A percentile compares a stretch with the other conserved stretches of the same genome.
These are phyloP conservation scores for Dictyostelium firmibasis DNA, from an alignment of 78 protist genomes.

Conservation along the genomic window DNA sequence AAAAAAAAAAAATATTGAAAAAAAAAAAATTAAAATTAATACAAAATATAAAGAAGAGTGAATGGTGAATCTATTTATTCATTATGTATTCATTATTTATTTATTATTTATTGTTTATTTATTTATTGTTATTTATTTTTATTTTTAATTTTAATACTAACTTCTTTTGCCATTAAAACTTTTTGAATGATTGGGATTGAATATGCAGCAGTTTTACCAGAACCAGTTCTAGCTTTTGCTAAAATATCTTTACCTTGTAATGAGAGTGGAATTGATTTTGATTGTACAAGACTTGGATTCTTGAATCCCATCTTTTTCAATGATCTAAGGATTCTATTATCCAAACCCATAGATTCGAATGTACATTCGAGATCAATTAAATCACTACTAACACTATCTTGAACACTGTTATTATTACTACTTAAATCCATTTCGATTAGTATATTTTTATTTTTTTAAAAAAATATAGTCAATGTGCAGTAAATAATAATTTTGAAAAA, in stretches of 20 bases:
- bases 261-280: constrained; percentile 67
- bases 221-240: constrained; percentile 89
- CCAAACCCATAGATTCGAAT: constrained; percentile 79
- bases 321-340: constrained; percentile 62
- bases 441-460: background rate
- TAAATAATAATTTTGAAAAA: background rate
- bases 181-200: constrained; percentile 84
- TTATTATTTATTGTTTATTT: too few species aligned
- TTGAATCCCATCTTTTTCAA: constrained; percentile 75
- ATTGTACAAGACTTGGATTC: constrained; percentile 81
- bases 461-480: background rate
- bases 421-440: background rate
- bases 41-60: too few species aligned
- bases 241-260: constrained; percentile 89
- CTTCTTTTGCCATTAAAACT: constrained; percentile 68
- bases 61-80: too few species aligned
- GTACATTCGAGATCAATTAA: constrained; percentile 50
- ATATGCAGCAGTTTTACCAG: constrained; percentile 93
- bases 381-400: constrained; percentile 17
- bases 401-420: background rate
- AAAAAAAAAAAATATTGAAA: background rate
- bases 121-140: too few species aligned
- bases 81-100: too few species aligned
- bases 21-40: background rate
- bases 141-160: background rate